Conservation (phyloP, 768 basidiomycete species). For the Suillus bovinus region DNA sequence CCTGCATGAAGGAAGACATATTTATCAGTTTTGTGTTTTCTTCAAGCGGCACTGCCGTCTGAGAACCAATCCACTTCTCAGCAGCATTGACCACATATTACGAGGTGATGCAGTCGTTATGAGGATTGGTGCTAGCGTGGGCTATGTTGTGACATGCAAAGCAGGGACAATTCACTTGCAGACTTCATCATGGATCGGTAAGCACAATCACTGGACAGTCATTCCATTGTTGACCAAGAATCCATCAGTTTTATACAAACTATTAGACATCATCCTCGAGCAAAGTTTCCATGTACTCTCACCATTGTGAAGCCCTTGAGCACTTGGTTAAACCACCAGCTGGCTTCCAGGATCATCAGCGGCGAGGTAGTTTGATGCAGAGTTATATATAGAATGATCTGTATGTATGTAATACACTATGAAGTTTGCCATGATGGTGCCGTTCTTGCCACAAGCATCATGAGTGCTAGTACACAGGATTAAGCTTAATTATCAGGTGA, state of each 20-base stretch:
- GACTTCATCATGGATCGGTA: slow-evolving; percentile 14
- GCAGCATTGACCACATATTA: not conserved
- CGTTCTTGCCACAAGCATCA: not conserved
- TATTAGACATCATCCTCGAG: not conserved
- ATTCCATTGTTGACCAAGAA: not conserved
- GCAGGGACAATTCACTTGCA: slow-evolving; percentile 1
- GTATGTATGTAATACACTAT: not conserved
- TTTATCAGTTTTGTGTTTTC: slow-evolving; percentile 8
- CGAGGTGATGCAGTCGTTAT: slow-evolving; percentile 10
- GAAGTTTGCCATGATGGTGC: not conserved
- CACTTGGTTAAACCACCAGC: not conserved
- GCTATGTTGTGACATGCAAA: slow-evolving; percentile 11
- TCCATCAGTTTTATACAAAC: slow-evolving; percentile 2
- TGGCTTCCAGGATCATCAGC: not conserved
- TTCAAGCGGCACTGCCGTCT: slow-evolving; percentile 15
- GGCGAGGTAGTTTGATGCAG: not conserved
- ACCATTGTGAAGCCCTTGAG: not conserved
- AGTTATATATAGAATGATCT: not conserved
- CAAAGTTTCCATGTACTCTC: not conserved
- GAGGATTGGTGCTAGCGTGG: not conserved
- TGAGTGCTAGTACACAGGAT: not conserved
- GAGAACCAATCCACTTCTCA: not conserved
- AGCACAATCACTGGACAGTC: not conserved
- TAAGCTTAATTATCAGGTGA: not conserved
- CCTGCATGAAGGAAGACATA: slow-evolving; percentile 1